Evolutionary conservation across 169 alveolate genomes (phyloP).

Genomic region (Babesia gibsoni): DNA sequence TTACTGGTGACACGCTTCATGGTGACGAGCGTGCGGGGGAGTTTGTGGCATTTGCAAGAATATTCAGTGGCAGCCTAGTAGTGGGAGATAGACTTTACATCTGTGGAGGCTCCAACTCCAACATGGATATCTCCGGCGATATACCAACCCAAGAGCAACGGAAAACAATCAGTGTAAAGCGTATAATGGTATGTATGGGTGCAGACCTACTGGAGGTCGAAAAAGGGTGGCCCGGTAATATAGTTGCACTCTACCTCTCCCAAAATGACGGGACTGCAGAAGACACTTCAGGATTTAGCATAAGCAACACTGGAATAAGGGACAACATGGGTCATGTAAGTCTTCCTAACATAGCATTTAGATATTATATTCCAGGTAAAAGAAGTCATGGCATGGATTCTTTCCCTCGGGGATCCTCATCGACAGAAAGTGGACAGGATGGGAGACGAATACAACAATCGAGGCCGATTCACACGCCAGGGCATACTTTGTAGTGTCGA

Average conservation of each 20-base stretch:
- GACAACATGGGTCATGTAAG: conserved; percentile 10
- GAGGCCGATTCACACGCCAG: conserved; percentile 44
- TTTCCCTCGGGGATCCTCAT: conserved; percentile 62
- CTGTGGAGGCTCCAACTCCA: conserved; percentile 46
- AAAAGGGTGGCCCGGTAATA: conserved; percentile 73
- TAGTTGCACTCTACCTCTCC: conserved; percentile 72
- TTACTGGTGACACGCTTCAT: conserved; percentile 66
- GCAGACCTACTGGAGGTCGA: conserved; percentile 77
- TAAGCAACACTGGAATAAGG: neutral
- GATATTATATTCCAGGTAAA: conserved; percentile 25
- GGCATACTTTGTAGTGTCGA: conserved; percentile 54
- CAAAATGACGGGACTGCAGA: conserved; percentile 5
- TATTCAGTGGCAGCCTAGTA: conserved; percentile 74
- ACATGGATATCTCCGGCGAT: neutral
- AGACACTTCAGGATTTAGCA: neutral
- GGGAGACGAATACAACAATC: conserved; percentile 42
- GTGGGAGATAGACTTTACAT: conserved; percentile 73
- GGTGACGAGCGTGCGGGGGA: conserved; percentile 76
- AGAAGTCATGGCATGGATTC: conserved; percentile 67
- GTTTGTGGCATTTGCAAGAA: conserved; percentile 78
- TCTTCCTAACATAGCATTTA: neutral
- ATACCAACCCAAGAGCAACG: neutral
- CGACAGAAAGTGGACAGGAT: conserved; percentile 33
- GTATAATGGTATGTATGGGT: conserved; percentile 75
- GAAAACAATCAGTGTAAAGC: conserved; percentile 3